Percentiles rank a stretch among this genome's conserved stretches.
Evolutionary conservation across 768 basidiomycete species (phyloP).

Genomic region (Rhodotorula diobovata): DNA sequence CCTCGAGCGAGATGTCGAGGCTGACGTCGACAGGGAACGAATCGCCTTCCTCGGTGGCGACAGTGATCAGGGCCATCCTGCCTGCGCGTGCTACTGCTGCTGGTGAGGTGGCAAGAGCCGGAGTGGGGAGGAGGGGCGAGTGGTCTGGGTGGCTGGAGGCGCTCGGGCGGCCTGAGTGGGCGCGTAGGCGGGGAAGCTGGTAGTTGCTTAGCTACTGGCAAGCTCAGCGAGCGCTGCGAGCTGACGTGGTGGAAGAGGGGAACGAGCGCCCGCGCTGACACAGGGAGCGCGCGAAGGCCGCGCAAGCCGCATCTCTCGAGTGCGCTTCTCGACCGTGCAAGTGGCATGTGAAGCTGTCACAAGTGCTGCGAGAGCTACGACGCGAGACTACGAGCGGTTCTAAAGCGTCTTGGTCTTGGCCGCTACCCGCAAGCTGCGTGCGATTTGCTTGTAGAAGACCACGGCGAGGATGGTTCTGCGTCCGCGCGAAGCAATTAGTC

Average conservation of each 20-base stretch:
- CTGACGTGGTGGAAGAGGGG: too few relatives aligned
- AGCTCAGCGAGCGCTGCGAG: too few relatives aligned
- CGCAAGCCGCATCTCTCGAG: too few relatives aligned
- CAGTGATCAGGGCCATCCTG: constrained; percentile 47
- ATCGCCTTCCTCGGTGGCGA: constrained; percentile 49
- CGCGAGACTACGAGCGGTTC: neutral
- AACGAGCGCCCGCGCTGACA: too few relatives aligned
- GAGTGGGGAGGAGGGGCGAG: neutral
- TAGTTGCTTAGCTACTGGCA: too few relatives aligned
- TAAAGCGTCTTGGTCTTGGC: constrained; percentile 24
- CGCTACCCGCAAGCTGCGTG: constrained; percentile 9
- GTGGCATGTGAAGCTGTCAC: neutral
- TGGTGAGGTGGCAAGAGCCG: neutral
- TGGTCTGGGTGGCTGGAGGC: too few relatives aligned
- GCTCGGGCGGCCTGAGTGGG: too few relatives aligned
- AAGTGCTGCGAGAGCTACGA: neutral
- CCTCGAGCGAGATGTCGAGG: constrained; percentile 81
- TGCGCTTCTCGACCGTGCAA: too few relatives aligned
- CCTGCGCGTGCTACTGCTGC: neutral
- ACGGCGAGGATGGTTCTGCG: constrained; percentile 44
- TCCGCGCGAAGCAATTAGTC: neutral
- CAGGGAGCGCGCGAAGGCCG: too few relatives aligned
- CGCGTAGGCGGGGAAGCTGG: too few relatives aligned
- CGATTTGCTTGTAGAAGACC: constrained; percentile 49
- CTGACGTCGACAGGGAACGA: constrained; percentile 66